Evolutionary conservation across 1,284 basidiomycete genomes (phyloP), one percentile per base, ranked within the genome.

Genomic region (Heterobasidion parviporum): DNA sequence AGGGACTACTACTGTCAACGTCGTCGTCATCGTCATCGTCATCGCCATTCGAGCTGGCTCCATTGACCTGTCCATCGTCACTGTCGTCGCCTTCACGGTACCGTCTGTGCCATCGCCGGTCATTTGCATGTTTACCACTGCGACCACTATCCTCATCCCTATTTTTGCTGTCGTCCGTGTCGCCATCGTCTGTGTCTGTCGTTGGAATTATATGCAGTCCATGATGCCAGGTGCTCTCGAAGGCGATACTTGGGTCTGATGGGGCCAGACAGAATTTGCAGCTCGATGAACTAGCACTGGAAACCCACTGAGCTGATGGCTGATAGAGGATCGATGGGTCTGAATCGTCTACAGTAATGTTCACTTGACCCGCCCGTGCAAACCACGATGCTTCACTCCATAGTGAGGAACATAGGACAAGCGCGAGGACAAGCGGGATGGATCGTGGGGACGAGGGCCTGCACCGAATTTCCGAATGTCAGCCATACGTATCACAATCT

Each of bases 271-370:
- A 78, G 9, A 55, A 57, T 15, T 49, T 41, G 36, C 59, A 60
- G 60, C 57, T 15, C 63, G 56, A 63, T 73, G 77, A 8, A 64
- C 61, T 35, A 64, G 60, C 8, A 66, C 60, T 67, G 54, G 73
- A 57, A 62, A 64, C 63, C 79, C 78, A 80, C 12, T 70, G 67
- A 1, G 63, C 57, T 3, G 67, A 47, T 2, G 78, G 78, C 7
- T 63, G 57, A 56, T 79, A 81, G 10, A 69, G 52, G 35, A 81
- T 74, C 4, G 70, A 68, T 1, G 70, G 62, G 47, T 76, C 70
- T 2, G 68, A 66, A 60, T 80, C 77, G 56, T 79, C 73, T 34
- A 81, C 61, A 5, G 77, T 78, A 26, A 74, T 60, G 60, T 79
- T 78, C 47, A 67, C 61, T 32, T 63, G 56, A 14, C 46, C 57